Base-by-base conservation (phyloP, 345 rosid species). In the Eucalyptus urophylla region DNA sequence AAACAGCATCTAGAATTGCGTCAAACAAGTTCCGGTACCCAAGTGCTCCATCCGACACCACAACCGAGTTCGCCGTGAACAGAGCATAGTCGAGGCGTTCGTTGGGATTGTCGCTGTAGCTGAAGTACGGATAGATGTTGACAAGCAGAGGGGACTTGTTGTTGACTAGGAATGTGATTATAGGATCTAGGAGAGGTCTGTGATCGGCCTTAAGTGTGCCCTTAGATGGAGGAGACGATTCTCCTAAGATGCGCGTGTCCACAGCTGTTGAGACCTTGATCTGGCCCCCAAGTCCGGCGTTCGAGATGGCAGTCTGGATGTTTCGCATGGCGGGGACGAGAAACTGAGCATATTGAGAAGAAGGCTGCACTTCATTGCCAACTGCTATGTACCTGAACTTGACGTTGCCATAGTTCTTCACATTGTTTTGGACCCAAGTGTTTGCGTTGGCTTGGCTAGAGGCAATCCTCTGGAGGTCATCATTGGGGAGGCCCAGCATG, bases 301-400 rank as follows among this genome's bases (percentile, higher is more conserved):
- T 87, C 17, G 58, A 16, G 8, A 95, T 43, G 7, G 94, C 93
- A 17, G 89, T 92, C 14, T 86, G 92, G 67, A 95, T 90, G 87
- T 94, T 94, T 80, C 88, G 89, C 94, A 96, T 92, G 29, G 95
- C 98, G 2, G 93, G 94, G 49, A 93, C 90, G 22, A 95, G 93
- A 67, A 27, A 62, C 14, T 56, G 91, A 13, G 96, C 92, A 5
- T 2, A 62, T 6, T 86, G 10, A 81, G 91, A 88, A 17, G 89
- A 85, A 2, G 95, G 94, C 40, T 92, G 58, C 24, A 93, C 92
- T 87, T 96, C 97, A 44, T 96, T 96, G n/a, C 97, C 98, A 8
- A 95, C 97, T 4, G 94, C 92, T 40, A 96, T 90, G 90, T 95
- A 95, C 25, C 92, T 88, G 91, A 95, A 93, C 17, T 69, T 92